phyloP scores from a whole-genome alignment of 2,329 filamentous ascomycete genomes.

The Xylariaceae sp. region DNA sequence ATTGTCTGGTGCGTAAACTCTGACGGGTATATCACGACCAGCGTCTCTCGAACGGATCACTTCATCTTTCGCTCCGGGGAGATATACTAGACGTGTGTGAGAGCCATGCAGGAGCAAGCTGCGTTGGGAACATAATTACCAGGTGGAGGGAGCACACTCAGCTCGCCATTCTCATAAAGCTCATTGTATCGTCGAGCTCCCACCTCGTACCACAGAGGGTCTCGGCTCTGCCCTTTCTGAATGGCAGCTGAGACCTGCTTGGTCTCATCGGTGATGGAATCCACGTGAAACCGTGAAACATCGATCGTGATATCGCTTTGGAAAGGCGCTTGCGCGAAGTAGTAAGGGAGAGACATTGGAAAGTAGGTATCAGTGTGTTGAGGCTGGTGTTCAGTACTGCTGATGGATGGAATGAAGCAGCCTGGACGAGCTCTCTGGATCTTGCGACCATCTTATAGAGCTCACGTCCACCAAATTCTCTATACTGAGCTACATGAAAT shows the following conservation, averaged over 20 bases:
- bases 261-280: constrained; percentile 2
- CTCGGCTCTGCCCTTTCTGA: not conserved
- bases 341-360: no score
- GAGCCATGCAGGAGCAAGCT: not conserved
- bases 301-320: constrained; percentile 8
- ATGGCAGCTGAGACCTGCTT: constrained; percentile 4
- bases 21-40: constrained; percentile 43
- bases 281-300: constrained; percentile 1
- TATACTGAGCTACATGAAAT: no score
- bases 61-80: constrained; percentile 44
- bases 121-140: not conserved
- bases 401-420: no score
- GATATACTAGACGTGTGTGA: constrained; percentile 41
- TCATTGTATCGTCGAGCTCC: constrained; percentile 6
- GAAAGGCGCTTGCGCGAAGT: constrained; percentile 4
- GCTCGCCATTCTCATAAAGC: constrained; percentile 35
- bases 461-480: no score
- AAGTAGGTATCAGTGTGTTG: no score
- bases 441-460: no score
- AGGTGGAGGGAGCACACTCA: constrained; percentile 3
- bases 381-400: no score
- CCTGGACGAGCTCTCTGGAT: no score
- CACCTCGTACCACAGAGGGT: constrained; percentile 7
- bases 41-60: constrained; percentile 49
- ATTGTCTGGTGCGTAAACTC: constrained; percentile 45